Conservation (phyloP, 2,329 filamentous ascomycete genomes). For the Colletotrichum caudatum region DNA sequence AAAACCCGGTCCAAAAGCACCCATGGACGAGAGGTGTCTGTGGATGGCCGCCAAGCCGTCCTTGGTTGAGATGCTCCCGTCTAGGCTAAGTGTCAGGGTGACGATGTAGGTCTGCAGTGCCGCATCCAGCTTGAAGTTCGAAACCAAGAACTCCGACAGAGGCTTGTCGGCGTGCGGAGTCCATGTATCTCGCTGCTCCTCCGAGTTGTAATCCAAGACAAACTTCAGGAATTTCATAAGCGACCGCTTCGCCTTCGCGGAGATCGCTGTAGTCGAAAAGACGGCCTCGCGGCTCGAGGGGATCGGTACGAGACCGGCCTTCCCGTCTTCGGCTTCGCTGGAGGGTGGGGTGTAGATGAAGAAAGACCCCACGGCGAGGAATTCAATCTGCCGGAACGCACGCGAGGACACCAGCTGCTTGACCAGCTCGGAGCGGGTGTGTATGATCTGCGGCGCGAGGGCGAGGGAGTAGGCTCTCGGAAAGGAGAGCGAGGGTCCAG, state of each 20-base stretch:
- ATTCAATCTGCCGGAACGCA: constrained; percentile 90
- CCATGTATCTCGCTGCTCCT: constrained; percentile 68
- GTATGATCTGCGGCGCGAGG: constrained; percentile 87
- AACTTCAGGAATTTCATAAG: constrained; percentile 96
- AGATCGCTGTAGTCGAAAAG: constrained; percentile 81
- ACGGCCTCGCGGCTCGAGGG: constrained; percentile 93
- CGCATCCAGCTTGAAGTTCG: constrained; percentile 75
- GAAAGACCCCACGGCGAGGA: constrained; percentile 92
- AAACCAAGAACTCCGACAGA: constrained; percentile 70
- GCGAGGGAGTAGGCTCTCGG: constrained; percentile 85
- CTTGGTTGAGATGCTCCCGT: constrained; percentile 69
- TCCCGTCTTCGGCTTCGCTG: constrained; percentile 41
- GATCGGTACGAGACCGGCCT: constrained; percentile 71
- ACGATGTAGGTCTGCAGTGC: constrained; percentile 72
- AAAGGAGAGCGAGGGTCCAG: constrained; percentile 60
- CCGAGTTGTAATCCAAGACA: constrained; percentile 77
- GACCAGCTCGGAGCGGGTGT: constrained; percentile 83
- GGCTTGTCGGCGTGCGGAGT: constrained; percentile 64
- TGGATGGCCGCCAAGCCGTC: constrained; percentile 80
- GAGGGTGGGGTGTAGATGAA: constrained; percentile 73
- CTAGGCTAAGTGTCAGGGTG: constrained; percentile 80
- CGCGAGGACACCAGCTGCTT: constrained; percentile 88
- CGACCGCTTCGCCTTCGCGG: constrained; percentile 83
- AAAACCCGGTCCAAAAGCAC: constrained; percentile 88
- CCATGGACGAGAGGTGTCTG: constrained; percentile 86